Base-by-base conservation (phyloP, 1,139 yeast species). In the Suhomyces bokatorum region DNA sequence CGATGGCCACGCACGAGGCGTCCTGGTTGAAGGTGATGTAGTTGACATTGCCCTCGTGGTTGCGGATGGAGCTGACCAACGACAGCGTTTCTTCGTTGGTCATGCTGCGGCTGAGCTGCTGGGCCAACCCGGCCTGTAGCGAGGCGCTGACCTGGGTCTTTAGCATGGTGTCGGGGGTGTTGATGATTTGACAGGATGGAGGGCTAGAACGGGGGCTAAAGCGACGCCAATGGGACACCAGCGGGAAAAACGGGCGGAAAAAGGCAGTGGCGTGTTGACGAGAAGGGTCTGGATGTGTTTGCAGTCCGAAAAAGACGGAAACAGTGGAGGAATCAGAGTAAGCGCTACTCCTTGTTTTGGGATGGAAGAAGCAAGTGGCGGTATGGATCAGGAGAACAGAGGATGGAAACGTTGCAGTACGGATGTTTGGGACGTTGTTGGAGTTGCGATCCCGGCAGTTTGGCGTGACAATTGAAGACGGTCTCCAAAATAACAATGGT, bases 1-100 rank as follows among this genome's bases (percentile, higher is more conserved):
- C 97, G 6, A 89, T 79, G 1, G 97, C 89, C 26, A 91, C 77
- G 62, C 97, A 91, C 47, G 90, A 76, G 46, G 87, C 86, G 63
- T 91, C 96, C 69, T 93, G 99, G 66, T 93, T 93, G 73, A 93
- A 93, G 42, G 85, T 80, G 48, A 90, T 78, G 59, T 73, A 78
- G 58, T 80, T 81, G 48, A 83, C 76, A 15, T 55, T 53, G 35
- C 62, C 65, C 32, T 47, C 49, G 27, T 24, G n/a, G 15, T 43
- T 32, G 13, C 42, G 40, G 24, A 39, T 27, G 12, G 44, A 39
- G 40, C 48, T 45, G 20, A 37, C 44, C 13, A 47, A 32, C 6
- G 48, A 42, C 8, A 44, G 38, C 2, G 44, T 34, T 10, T 44
- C 51, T 15, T 48, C 51, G 11, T 45, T 46, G 17, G 49, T 42